A percentile compares a stretch with the other conserved stretches of the same genome.
Conservation (phyloP, 2,329 filamentous ascomycete species). For the Neonectria magnoliae region DNA sequence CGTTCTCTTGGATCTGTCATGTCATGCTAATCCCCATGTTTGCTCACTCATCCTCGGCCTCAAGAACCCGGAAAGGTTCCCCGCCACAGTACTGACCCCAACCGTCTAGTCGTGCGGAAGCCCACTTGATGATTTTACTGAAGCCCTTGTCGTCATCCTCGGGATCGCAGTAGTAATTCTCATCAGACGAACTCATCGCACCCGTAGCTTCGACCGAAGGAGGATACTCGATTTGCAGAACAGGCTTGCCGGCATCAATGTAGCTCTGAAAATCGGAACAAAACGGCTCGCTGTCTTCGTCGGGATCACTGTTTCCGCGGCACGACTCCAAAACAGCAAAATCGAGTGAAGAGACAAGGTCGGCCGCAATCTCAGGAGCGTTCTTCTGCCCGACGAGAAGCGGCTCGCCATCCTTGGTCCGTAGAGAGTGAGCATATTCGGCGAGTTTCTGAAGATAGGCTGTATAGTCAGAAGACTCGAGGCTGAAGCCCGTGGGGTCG, state of each 20-base stretch:
- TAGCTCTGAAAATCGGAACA: constrained; percentile 45
- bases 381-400: constrained; percentile 50
- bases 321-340: constrained; percentile 52
- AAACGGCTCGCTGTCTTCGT: constrained; percentile 36
- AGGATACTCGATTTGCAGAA: constrained; percentile 50
- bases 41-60: no score
- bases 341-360: constrained; percentile 42
- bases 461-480: constrained; percentile 41
- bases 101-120: constrained; percentile 45
- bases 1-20: no score
- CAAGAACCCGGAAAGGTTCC: no score
- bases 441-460: constrained; percentile 45
- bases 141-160: constrained; percentile 43
- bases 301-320: constrained; percentile 36
- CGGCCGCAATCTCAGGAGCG: constrained; percentile 40
- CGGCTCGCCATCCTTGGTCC: constrained; percentile 35
- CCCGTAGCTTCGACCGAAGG: constrained; percentile 38
- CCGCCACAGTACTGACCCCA: constrained; percentile 46
- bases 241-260: constrained; percentile 41
- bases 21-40: no score
- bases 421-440: constrained; percentile 42
- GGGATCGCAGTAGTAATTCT: constrained; percentile 40
- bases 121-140: constrained; percentile 47
- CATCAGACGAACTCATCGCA: constrained; percentile 37
- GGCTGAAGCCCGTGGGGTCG: constrained; percentile 45